Conservation (phyloP, 345 rosid species). For the Euphorbia lathyris region DNA sequence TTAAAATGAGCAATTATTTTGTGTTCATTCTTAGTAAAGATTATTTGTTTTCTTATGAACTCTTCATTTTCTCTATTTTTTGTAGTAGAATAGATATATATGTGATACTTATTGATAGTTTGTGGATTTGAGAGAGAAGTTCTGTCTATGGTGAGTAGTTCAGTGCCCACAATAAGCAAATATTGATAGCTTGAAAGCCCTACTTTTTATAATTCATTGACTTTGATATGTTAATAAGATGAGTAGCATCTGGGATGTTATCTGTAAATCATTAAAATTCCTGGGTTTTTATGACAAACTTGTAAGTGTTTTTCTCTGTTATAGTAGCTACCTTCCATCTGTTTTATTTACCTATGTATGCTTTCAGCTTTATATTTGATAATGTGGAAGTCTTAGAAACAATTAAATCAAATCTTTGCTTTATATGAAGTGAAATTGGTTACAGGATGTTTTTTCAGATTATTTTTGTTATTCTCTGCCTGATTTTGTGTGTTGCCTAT, state of each 20-base stretch:
- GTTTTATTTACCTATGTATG: not conserved
- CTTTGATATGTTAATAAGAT: not conserved
- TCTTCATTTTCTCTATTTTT: not conserved
- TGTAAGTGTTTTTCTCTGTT: not conserved
- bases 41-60: not conserved
- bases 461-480: not conserved
- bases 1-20: not conserved
- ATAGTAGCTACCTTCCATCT: not conserved
- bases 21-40: not conserved
- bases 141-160: not conserved
- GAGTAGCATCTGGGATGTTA: not conserved
- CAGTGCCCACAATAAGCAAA: not conserved
- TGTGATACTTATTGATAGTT: not conserved
- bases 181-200: not conserved
- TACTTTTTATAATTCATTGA: not conserved
- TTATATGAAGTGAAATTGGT: not conserved
- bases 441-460: not conserved
- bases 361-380: not conserved
- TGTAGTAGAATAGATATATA: not conserved
- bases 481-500: not conserved
- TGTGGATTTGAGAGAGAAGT: not conserved
- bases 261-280: not conserved
- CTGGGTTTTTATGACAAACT: not conserved
- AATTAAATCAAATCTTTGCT: not conserved
- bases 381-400: not conserved